These are phyloP conservation scores for Aureobasidium sp. DNA, from an alignment of 2,329 filamentous ascomycete species.

Conservation along the genomic window DNA sequence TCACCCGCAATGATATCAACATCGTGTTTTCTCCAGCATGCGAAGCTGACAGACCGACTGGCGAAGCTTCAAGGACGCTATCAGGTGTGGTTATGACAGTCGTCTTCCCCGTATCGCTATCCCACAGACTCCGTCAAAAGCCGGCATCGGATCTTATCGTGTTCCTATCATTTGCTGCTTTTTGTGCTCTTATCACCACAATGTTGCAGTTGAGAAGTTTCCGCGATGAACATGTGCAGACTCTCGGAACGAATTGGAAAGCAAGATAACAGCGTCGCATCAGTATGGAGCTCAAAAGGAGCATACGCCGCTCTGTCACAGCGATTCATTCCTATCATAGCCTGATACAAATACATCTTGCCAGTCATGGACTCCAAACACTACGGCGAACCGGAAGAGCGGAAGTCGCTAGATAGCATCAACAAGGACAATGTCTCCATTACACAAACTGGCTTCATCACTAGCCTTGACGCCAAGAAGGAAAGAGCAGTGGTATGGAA, in stretches of 20 bases:
- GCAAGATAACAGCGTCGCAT: constrained; percentile 5
- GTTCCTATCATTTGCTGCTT: constrained; percentile 1
- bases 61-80: neutral
- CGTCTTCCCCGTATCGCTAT: neutral
- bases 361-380: neutral
- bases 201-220: neutral
- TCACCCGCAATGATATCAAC: neutral
- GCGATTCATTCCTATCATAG: neutral
- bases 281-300: neutral
- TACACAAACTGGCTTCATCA: constrained; percentile 8
- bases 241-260: neutral
- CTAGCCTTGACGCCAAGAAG: constrained; percentile 37
- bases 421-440: constrained; percentile 9
- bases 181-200: neutral
- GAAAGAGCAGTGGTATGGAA: constrained; percentile 47
- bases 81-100: constrained; percentile 12
- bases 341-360: neutral
- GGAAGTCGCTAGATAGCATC: neutral
- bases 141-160: constrained; percentile 5
- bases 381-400: neutral
- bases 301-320: neutral
- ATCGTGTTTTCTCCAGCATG: neutral
- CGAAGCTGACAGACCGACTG: neutral
- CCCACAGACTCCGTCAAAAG: neutral
- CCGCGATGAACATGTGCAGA: neutral